Base-by-base conservation (phyloP, 805 yeast genomes). In the Suhomyces sp. region DNA sequence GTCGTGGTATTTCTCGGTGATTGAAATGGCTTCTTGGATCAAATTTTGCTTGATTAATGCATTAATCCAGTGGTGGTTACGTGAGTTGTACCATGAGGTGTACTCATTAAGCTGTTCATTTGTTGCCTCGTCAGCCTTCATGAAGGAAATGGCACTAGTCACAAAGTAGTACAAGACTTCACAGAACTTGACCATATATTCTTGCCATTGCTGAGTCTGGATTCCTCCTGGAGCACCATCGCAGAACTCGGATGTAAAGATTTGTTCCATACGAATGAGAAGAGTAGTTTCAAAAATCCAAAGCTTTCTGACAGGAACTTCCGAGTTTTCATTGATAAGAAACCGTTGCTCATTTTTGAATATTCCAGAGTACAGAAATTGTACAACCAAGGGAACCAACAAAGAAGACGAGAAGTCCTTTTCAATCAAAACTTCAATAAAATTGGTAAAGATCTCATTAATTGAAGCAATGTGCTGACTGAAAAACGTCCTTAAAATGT, bases 1-100 rank as follows among this genome's bases (percentile, higher is more conserved):
- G 63, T 91, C 96, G 15, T 72, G 66, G 66, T 85, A 87, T 24
- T 76, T 72, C 57, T 88, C 96, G 0, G 90, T 82, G 27, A 90
- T 75, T 6, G 70, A 69, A 22, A 87, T 64, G 0, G 92, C 88
- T 24, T 82, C 83, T 6, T 74, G 71, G 38, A 77, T 74, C 47
- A 80, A 71, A 6, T 79, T 78, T 51, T 80, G 65, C n/a, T 73
- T 63, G 10, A 86, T 76, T 52, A 90, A 68, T 3, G 79, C 73
- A 22, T 74, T 70, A 10, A 87, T 81, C 97, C 97, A 91, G 10
- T 65, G 57, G 8, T 54, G 50, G 52, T 68, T 71, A 31, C 68
- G 63, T 2, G 44, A 44, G 4, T 60, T 62, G 54, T 71, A 74
- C 78, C 78, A 76, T 26, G 52, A 56, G 17, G 54, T 22, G 50